Conservation (phyloP, 371 early-diverging fungal genomes). For the Rhizopus delemar region DNA sequence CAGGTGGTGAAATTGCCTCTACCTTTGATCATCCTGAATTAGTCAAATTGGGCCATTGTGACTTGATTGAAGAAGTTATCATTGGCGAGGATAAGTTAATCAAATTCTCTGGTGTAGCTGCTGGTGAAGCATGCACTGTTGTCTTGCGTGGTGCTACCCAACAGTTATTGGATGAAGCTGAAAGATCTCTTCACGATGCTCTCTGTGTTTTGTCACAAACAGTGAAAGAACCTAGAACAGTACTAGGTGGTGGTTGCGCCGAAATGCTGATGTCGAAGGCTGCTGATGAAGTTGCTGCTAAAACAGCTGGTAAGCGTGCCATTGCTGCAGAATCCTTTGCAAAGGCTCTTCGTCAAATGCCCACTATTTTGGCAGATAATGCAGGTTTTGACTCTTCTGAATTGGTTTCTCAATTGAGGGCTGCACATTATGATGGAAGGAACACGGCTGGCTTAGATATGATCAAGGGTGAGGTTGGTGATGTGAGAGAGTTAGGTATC, state of each 20-base stretch:
- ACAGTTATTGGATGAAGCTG: slow-evolving; percentile 99
- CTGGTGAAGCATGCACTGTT: slow-evolving; percentile 97
- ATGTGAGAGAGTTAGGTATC: slow-evolving; percentile 90
- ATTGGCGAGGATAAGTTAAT: slow-evolving; percentile 97
- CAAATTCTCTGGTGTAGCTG: slow-evolving; percentile 96
- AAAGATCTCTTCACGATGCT: slow-evolving; percentile 99
- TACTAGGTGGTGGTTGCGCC: slow-evolving; percentile 96
- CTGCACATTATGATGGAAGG: slow-evolving; percentile 89
- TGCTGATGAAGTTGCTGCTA: slow-evolving; percentile 90
- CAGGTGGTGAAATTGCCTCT: slow-evolving; percentile 97
- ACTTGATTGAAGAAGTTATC: slow-evolving; percentile 94
- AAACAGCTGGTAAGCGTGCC: slow-evolving; percentile 94
- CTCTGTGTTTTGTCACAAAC: slow-evolving; percentile 97
- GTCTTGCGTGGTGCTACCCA: slow-evolving; percentile 97
- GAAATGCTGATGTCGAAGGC: slow-evolving; percentile 98
- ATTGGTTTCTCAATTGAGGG: slow-evolving; percentile 88
- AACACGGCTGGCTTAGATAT: slow-evolving; percentile 88
- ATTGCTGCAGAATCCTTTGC: slow-evolving; percentile 97
- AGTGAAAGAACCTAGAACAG: slow-evolving; percentile 92
- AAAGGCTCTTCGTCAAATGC: slow-evolving; percentile 95
- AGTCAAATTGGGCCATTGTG: slow-evolving; percentile 93
- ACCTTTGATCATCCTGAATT: slow-evolving; percentile 99
- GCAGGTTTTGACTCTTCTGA: slow-evolving; percentile 98
- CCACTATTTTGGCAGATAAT: slow-evolving; percentile 98
- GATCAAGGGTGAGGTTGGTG: slow-evolving; percentile 78